Conservation (phyloP, 1,284 basidiomycete species). For the Microbotryum violaceum region DNA sequence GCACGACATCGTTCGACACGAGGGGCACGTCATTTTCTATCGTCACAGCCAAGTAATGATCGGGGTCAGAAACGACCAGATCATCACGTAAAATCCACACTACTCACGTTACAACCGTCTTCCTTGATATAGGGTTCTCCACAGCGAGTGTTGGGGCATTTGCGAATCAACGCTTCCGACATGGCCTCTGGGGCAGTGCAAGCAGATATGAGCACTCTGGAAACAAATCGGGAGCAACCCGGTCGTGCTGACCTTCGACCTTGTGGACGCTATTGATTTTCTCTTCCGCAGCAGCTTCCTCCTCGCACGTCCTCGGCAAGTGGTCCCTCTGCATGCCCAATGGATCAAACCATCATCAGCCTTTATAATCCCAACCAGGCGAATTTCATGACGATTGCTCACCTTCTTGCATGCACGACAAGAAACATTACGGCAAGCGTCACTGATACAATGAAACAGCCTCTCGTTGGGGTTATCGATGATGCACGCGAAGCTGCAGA, state of each 20-base stretch:
- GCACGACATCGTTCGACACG: conserved; percentile 21
- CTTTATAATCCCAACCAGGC: too few relatives aligned
- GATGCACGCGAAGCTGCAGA: conserved; percentile 34
- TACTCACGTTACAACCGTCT: neutral
- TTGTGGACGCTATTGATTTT: conserved; percentile 29
- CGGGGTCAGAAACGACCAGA: neutral
- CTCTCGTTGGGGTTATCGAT: conserved; percentile 35
- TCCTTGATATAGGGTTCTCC: conserved; percentile 30
- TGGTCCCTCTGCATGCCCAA: conserved; percentile 27
- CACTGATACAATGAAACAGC: conserved; percentile 30
- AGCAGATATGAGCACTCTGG: conserved; percentile 1
- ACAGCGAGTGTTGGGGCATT: conserved; percentile 26
- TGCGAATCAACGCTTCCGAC: conserved; percentile 23
- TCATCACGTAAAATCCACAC: too few relatives aligned
- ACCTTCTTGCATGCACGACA: conserved; percentile 35
- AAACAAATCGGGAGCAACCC: conserved; percentile 5
- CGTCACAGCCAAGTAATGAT: conserved; percentile 4
- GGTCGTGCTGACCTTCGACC: conserved; percentile 25
- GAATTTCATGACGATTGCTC: neutral
- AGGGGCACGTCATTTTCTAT: conserved; percentile 22
- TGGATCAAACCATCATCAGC: neutral
- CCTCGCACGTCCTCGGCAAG: conserved; percentile 34
- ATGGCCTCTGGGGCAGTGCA: conserved; percentile 17
- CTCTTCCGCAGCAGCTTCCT: conserved; percentile 16
- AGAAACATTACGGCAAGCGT: conserved; percentile 29